Evolutionary conservation across 1,139 yeast genomes (phyloP).

Genomic region (Geotrichum restrictum): DNA sequence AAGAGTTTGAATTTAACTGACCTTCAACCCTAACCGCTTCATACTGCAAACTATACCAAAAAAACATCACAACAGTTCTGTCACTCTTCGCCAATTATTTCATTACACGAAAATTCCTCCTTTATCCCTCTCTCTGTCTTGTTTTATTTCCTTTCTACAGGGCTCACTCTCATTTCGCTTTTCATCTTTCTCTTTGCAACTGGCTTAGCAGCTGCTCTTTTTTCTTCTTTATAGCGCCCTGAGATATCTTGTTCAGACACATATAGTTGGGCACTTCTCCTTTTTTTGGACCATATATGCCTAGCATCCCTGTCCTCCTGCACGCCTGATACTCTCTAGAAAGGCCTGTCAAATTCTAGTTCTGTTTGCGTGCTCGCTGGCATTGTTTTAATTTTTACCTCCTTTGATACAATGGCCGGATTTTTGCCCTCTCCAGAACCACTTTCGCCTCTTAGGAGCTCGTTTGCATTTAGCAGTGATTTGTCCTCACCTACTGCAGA

Average conservation of each 20-base stretch:
- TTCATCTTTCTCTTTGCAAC: no score
- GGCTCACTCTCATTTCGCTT: no score
- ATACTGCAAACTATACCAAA: not conserved
- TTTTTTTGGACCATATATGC: no score
- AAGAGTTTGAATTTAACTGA: not conserved
- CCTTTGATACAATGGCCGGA: slow-evolving; percentile 26
- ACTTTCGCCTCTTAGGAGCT: slow-evolving; percentile 31
- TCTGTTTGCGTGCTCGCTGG: no score
- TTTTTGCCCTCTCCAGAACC: slow-evolving; percentile 34
- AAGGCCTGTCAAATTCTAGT: no score
- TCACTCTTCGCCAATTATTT: not conserved
- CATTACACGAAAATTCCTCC: no score
- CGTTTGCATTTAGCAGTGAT: slow-evolving; percentile 27
- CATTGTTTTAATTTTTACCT: no score
- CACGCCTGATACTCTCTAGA: no score
- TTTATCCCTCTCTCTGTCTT: not conserved
- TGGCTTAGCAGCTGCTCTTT: not conserved
- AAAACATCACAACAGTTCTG: not conserved
- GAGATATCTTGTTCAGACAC: no score
- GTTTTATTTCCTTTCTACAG: not conserved
- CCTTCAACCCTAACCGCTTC: not conserved
- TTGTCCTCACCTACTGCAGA: slow-evolving; percentile 18
- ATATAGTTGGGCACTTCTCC: no score
- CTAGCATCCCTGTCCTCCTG: no score
- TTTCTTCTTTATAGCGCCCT: not conserved